Base-by-base conservation (phyloP, 192 early-diverging fungal genomes). In the Backusella macrospora region DNA sequence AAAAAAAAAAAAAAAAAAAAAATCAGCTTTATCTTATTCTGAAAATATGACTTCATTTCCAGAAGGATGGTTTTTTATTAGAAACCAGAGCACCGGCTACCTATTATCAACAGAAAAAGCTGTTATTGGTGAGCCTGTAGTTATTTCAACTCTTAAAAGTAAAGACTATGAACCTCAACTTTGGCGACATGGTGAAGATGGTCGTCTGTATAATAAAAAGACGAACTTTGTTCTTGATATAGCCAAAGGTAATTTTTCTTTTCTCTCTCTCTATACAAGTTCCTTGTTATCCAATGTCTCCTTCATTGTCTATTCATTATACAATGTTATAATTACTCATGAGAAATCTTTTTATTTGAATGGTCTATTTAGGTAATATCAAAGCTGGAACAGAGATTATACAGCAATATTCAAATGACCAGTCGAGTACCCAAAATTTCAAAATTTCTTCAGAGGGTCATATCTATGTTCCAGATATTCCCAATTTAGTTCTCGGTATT, bases 21-120 rank as follows among this genome's bases (percentile, higher is more conserved):
- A 15, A 0, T n/a, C 8, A 43, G 1, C 9, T 1, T 49, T 49
- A 49, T 49, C 18, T 8, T 21, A n/a, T 55, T 55, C 49, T 55
- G 49, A 55, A 66, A 67, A 68, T 45, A 68, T 68, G 66, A 29
- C 66, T 29, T 47, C 68, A 64, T 75, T 75, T 55, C 74, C 74
- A 29, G 49, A 68, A 40, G 74, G 74, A n/a, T 75, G 67, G 65
- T 75, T 75, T 64, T 75, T 75, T 46, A 75, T 75, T 15, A 75
- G 63, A 64, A 75, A 70, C 40, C 40, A 43, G 23, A 63, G 44
- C 14, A 68, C 37, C 44, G 52, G 40, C 39, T 72, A 47, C 8
- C 43, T 64, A 6, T 47, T 72, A 18, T 34, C 55, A 38, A 23
- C 59, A 1, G 71, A 72, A 16, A 72, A 72, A 8, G 40, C 18